Evolutionary conservation across 2,329 filamentous ascomycete species (phyloP), one percentile per base, ranked within the genome.

Genomic region (Hypoxylon sp.): DNA sequence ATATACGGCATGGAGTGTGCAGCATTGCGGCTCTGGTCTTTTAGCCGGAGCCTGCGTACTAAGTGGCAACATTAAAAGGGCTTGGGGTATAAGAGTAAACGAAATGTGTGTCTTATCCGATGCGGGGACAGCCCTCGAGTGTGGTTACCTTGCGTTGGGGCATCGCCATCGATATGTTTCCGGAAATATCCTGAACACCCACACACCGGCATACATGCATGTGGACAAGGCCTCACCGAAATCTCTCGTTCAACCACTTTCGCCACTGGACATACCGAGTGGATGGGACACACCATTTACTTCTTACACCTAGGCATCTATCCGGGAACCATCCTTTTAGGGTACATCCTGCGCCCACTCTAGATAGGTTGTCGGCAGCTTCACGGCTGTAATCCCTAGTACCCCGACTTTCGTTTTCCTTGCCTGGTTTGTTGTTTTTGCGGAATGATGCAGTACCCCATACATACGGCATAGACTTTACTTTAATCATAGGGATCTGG

Each of bases 111-210:
- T 58, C 55, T 53, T 49, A 55, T 61, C 40, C 32, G 44, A 61
- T 66, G 59, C 55, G 58, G 59, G 62, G 54, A 14, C 38, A 49
- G 42, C 53, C 45, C 9, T 49, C 30, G 33, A 36, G 49, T 58
- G 63, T 58, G 62, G 61, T 65, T 60, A 61, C 58, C 50, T 68
- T 68, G 50, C 61, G 58, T 60, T 49, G 24, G 18, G 61, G 51
- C 58, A 62, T 59, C 53, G 51, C 20, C 40, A 53, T 53, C 44
- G 36, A 49, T 30, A 48, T 56, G 52, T 57, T 26, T 30, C 52
- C 45, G 33, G 33, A 52, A 32, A 38, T 26, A 42, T 56, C 33
- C 50, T 54, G 44, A 26, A 42, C 32, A 52, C 32, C 52, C 22
- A 38, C 14, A 46, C 30, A 46, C 30, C 42, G 52, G 22, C 51